A percentile compares a stretch with the other conserved stretches of the same genome.
phyloP scores from a whole-genome alignment of 2,329 filamentous ascomycete genomes.

The Pezicula carpinea region DNA sequence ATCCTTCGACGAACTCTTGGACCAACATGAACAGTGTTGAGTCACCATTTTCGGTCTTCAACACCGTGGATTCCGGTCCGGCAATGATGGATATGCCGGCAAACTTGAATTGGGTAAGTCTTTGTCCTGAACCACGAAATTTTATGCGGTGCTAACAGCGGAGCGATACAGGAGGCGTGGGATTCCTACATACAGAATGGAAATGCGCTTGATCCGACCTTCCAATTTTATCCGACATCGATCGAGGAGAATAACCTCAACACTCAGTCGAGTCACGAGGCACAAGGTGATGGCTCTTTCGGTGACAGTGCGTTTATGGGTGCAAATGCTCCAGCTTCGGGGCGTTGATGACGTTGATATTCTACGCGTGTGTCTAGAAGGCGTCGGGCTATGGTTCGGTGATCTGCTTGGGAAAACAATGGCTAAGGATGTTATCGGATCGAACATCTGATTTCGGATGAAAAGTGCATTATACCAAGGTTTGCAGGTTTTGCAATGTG shows the following conservation, averaged over 20 bases:
- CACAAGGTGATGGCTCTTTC: slow-evolving; percentile 15
- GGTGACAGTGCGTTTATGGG: slow-evolving; percentile 29
- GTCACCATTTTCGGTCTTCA: slow-evolving; percentile 49
- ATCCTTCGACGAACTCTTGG: slow-evolving; percentile 19
- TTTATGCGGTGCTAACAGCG: slow-evolving; percentile 23
- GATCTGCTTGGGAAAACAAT: background rate
- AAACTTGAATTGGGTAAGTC: slow-evolving; percentile 59
- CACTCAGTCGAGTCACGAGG: slow-evolving; percentile 9
- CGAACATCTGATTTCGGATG: background rate
- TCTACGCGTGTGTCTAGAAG: background rate
- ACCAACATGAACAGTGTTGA: slow-evolving; percentile 15
- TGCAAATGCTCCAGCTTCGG: slow-evolving; percentile 27
- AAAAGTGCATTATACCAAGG: slow-evolving; percentile 3
- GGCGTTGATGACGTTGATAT: slow-evolving; percentile 1
- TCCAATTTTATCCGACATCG: slow-evolving; percentile 25
- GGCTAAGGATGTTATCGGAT: background rate
- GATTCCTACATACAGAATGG: slow-evolving; percentile 64
- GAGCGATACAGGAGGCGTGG: slow-evolving; percentile 53
- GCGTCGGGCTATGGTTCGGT: background rate
- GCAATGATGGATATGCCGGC: slow-evolving; percentile 49
- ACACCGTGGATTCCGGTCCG: slow-evolving; percentile 33
- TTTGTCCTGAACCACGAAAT: background rate
- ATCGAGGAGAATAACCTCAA: slow-evolving; percentile 17
- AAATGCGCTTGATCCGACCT: slow-evolving; percentile 25
- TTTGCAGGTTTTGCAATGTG: background rate